phyloP scores from a whole-genome alignment of 257 asterid species.

The Galeopsis tetrahit region DNA sequence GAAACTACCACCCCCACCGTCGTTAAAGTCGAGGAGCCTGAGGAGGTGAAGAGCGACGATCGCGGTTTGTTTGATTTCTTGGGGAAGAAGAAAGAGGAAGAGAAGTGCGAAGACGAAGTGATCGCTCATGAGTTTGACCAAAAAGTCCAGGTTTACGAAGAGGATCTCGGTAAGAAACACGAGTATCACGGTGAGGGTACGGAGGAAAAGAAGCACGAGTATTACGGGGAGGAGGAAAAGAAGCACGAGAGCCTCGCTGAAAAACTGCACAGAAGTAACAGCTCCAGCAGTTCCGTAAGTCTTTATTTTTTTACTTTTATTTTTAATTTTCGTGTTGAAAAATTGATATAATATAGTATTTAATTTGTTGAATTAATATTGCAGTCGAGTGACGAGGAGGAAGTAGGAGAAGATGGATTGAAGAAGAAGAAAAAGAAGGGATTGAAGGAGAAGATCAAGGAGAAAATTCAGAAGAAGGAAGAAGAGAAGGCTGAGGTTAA shows the following conservation, averaged over 20 bases:
- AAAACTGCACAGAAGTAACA: conserved; percentile 57
- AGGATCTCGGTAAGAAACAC: neutral
- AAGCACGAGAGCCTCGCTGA: conserved; percentile 53
- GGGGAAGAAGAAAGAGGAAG: conserved; percentile 56
- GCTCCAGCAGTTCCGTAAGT: conserved; percentile 90
- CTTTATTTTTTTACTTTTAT: neutral
- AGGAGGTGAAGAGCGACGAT: conserved; percentile 47
- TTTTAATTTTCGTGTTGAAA: too few species aligned
- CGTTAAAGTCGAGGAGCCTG: conserved; percentile 38
- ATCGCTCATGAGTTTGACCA: conserved; percentile 55
- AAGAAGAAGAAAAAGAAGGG: conserved; percentile 87
- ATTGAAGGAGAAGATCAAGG: conserved; percentile 66
- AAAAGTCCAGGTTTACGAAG: conserved; percentile 60
- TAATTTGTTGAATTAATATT: neutral
- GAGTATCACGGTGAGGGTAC: conserved; percentile 5
- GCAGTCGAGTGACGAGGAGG: conserved; percentile 91
- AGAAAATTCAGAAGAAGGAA: conserved; percentile 44
- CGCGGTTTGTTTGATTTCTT: conserved; percentile 70
- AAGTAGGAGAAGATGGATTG: conserved; percentile 55
- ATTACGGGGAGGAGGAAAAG: conserved; percentile 44
- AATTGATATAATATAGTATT: too few species aligned
- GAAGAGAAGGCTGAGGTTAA: conserved; percentile 46
- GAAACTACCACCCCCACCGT: conserved; percentile 24
- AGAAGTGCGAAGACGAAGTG: conserved; percentile 49
- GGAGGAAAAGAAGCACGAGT: conserved; percentile 56